Conservation (phyloP, 345 rosid species). For the Gynandropsis gynandra region DNA sequence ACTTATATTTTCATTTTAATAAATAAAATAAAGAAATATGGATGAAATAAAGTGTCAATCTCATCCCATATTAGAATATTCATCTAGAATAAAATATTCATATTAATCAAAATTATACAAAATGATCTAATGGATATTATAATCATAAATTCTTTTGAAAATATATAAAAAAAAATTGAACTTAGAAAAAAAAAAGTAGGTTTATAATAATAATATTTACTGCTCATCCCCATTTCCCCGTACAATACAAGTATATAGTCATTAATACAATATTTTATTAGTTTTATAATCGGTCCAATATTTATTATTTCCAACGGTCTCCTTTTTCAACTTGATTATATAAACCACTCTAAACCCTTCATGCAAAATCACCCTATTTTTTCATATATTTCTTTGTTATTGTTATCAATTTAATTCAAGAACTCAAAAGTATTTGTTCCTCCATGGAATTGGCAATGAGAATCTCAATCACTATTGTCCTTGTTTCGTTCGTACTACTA, state of each 20-base stretch:
- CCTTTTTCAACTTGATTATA: constrained; percentile 12
- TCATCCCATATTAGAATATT: no score
- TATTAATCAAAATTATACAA: no score
- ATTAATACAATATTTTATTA: constrained; percentile 15
- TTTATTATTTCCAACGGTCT: constrained; percentile 25
- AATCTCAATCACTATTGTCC: constrained; percentile 9
- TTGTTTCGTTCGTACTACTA: constrained; percentile 17
- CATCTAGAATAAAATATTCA: no score
- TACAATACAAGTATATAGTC: constrained; percentile 4
- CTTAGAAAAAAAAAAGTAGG: neutral
- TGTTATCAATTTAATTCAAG: neutral
- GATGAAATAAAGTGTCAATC: no score
- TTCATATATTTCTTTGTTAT: neutral
- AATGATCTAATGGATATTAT: no score
- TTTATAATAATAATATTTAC: no score
- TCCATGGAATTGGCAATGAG: constrained; percentile 10
- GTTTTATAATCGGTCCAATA: constrained; percentile 11
- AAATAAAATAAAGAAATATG: no score
- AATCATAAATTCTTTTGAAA: no score
- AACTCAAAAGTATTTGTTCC: neutral
- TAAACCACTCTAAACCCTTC: constrained; percentile 12
- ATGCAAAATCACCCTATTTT: constrained; percentile 4
- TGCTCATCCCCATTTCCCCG: constrained; percentile 12
- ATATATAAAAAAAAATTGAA: no score
- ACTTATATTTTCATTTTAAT: no score